A percentile compares a stretch with the other conserved stretches of the same genome.
phyloP scores from a whole-genome alignment of 805 yeast species.

The Blastobotrys muscicola region DNA sequence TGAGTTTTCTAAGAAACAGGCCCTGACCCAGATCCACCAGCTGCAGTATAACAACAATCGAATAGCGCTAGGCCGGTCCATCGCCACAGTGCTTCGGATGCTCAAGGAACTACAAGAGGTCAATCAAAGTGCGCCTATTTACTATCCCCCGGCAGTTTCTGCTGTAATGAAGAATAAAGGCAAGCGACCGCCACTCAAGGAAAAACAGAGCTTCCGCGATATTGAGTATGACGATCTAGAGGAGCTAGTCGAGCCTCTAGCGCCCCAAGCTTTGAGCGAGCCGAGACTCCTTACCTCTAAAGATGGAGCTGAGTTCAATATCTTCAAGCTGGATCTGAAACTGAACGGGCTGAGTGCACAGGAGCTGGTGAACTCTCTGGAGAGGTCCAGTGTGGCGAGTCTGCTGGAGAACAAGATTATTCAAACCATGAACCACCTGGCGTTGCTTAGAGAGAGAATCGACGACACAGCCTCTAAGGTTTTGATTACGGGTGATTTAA shows the following conservation, averaged over 20 bases:
- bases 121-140: conserved; percentile 24
- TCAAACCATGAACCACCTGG: conserved; percentile 57
- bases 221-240: neutral
- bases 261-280: conserved; percentile 2
- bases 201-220: neutral
- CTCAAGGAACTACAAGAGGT: conserved; percentile 22
- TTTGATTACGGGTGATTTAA: conserved; percentile 91
- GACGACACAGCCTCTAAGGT: conserved; percentile 91
- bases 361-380: conserved; percentile 46
- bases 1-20: conserved; percentile 23
- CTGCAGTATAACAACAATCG: conserved; percentile 68
- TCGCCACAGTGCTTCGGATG: conserved; percentile 20
- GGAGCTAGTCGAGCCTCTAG: neutral
- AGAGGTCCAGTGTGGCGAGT: conserved; percentile 57
- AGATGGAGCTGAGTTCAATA: conserved; percentile 35
- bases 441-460: conserved; percentile 67
- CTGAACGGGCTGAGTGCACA: conserved; percentile 35
- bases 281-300: conserved; percentile 14
- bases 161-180: conserved; percentile 1
- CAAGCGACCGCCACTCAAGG: conserved; percentile 1
- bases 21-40: conserved; percentile 56
- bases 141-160: conserved; percentile 19
- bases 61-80: conserved; percentile 45
- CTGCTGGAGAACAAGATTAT: conserved; percentile 59
- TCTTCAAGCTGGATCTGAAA: conserved; percentile 54